A percentile compares a stretch with the other conserved stretches of the same genome.
phyloP scores from a whole-genome alignment of 2,329 filamentous ascomycete species.

The Rosellinia necatrix region DNA sequence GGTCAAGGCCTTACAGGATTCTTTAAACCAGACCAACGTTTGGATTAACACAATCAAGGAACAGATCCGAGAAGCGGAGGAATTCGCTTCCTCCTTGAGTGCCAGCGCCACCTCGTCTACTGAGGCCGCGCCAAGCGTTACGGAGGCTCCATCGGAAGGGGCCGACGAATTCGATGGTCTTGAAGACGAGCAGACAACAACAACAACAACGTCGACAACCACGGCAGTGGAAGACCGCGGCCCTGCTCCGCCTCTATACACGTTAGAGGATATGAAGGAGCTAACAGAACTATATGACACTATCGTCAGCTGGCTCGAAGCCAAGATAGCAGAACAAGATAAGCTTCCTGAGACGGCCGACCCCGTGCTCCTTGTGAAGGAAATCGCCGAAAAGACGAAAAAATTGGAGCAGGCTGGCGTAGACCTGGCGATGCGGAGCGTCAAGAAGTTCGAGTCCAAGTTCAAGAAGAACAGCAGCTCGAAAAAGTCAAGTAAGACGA shows the following conservation, averaged over 20 bases:
- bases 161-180: conserved; percentile 70
- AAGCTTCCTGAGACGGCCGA: conserved; percentile 73
- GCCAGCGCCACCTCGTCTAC: conserved; percentile 52
- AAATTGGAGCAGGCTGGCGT: conserved; percentile 73
- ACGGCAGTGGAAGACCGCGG: conserved; percentile 55
- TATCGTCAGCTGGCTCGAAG: conserved; percentile 74
- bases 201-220: conserved; percentile 44
- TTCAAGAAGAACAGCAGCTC: conserved; percentile 48
- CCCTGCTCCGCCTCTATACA: conserved; percentile 70
- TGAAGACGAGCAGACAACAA: conserved; percentile 67
- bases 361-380: conserved; percentile 73
- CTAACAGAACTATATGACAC: conserved; percentile 67
- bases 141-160: conserved; percentile 52
- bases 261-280: conserved; percentile 69
- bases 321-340: conserved; percentile 72
- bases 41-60: conserved; percentile 72
- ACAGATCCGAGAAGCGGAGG: conserved; percentile 71
- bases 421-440: conserved; percentile 72
- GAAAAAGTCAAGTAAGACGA: conserved; percentile 50
- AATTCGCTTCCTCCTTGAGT: conserved; percentile 59
- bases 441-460: conserved; percentile 58
- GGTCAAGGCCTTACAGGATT: conserved; percentile 68
- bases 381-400: conserved; percentile 70
- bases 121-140: conserved; percentile 47
- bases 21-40: conserved; percentile 72